Percentiles rank a stretch among this genome's conserved stretches.
Evolutionary conservation across 1,284 basidiomycete species (phyloP).

Genomic region (Butyriboletus appendiculatus): DNA sequence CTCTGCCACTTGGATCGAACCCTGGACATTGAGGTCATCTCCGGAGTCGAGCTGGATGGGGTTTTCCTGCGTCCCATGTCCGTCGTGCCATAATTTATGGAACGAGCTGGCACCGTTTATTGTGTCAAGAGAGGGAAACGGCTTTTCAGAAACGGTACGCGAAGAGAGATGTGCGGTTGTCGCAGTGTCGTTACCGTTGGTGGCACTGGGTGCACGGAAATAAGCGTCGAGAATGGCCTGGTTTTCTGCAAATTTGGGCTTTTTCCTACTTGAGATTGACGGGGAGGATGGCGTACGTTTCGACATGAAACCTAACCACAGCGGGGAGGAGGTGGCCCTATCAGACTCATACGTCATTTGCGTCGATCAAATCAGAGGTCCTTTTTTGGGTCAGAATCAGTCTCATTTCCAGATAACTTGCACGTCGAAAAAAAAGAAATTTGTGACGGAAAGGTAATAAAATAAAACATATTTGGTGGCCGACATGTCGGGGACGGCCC

Average conservation of each 20-base stretch:
- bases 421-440: too few relatives aligned
- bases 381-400: slow-evolving; percentile 21
- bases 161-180: slow-evolving; percentile 7
- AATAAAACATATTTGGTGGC: slow-evolving; percentile 1
- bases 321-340: slow-evolving; percentile 12
- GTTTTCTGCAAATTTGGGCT: slow-evolving; percentile 13
- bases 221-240: slow-evolving; percentile 31
- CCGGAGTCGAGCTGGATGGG: slow-evolving; percentile 31
- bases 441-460: neutral
- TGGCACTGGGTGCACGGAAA: slow-evolving; percentile 24
- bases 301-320: slow-evolving; percentile 20
- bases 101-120: neutral
- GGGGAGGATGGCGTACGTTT: slow-evolving; percentile 22
- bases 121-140: slow-evolving; percentile 15
- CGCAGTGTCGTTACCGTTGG: slow-evolving; percentile 15
- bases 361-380: slow-evolving; percentile 26
- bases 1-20: slow-evolving; percentile 15
- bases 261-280: slow-evolving; percentile 21
- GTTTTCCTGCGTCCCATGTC: slow-evolving; percentile 26
- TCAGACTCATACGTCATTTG: slow-evolving; percentile 24
- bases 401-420: too few relatives aligned
- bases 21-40: slow-evolving; percentile 11
- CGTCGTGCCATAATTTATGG: slow-evolving; percentile 14
- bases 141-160: slow-evolving; percentile 16
- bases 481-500: neutral